These are phyloP conservation scores for Metarhizium guizhouense DNA, from an alignment of 2,329 filamentous ascomycete genomes.

Conservation along the genomic window DNA sequence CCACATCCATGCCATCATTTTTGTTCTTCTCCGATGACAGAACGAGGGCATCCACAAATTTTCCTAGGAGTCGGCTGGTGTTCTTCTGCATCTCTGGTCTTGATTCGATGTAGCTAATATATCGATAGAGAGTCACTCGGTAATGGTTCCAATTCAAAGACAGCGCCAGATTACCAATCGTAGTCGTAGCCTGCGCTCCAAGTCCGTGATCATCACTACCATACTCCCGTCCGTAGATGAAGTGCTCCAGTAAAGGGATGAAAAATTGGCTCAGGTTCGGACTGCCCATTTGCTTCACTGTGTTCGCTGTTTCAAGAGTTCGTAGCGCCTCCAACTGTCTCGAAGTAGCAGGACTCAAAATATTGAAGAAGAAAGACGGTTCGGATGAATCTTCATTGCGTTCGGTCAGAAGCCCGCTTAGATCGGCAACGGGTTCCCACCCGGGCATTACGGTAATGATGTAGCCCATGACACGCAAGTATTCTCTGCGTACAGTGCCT, in stretches of 20 bases:
- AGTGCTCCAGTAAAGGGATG: conserved; percentile 86
- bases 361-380: conserved; percentile 81
- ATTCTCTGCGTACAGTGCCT: conserved; percentile 77
- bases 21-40: conserved; percentile 36
- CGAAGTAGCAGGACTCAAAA: conserved; percentile 82
- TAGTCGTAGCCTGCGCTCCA: conserved; percentile 74
- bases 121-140: conserved; percentile 73
- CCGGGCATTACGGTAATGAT: conserved; percentile 62
- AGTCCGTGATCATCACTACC: conserved; percentile 72
- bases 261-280: conserved; percentile 80
- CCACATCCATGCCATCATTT: conserved; percentile 35
- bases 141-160: conserved; percentile 89
- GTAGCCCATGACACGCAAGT: conserved; percentile 69
- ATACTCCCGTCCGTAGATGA: conserved; percentile 75
- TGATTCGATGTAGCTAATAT: conserved; percentile 70
- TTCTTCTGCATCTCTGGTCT: conserved; percentile 81
- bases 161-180: conserved; percentile 64
- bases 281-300: conserved; percentile 55
- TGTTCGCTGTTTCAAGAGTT: conserved; percentile 61
- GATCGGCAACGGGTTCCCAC: conserved; percentile 65
- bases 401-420: conserved; percentile 56
- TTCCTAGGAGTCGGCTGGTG: conserved; percentile 71
- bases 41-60: conserved; percentile 69
- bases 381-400: conserved; percentile 55
- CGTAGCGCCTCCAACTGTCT: conserved; percentile 77